Evolutionary conservation across 768 basidiomycete genomes (phyloP), one percentile per base, ranked within the genome.

Genomic region (Hypholoma fasciculare): DNA sequence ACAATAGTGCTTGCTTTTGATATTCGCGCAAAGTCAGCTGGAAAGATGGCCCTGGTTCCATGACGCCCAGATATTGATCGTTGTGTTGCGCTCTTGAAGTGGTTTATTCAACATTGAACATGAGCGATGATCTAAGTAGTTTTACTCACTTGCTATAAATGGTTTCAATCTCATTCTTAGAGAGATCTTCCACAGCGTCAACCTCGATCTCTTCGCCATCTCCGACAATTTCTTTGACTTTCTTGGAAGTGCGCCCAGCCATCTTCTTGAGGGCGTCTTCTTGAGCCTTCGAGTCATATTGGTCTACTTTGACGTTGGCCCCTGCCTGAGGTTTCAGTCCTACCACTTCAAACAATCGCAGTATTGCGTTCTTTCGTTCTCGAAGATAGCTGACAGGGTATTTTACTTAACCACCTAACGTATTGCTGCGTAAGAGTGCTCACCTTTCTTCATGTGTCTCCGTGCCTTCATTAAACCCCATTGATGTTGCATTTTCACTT

Each of bases 1-100:
- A 92, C 88, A 76, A 77, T 47, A 98, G 75, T 0, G 95, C 96
- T 72, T 98, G 96, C 67, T 94, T 96, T 68, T 98, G 96, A 72
- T 98, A 98, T 38, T 86, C 86, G 47, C 93, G 83, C 26, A 96
- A 73, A 2, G 78, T 86, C 37, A 96, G 74, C 0, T 82, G 79
- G 69, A 98, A 98, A 0, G 89, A 84, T 1, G 84, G 77, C 0
- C 86, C 76, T 6, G 95, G 92, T 34, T 95, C 87, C 86, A 92
- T 94, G 70, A 88, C 89, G 17, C 78, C 82, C 78, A 98, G 82
- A 13, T 75, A 74, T 23, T 74, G 81, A 67, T 97, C 96, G 59
- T 93, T 82, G 65, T 81, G 82, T 69, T 95, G 94, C 1, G 96
- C 96, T 67, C 95, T 96, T 48, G 12, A 20, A 23, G 59, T 16